Base-by-base conservation (phyloP, 2,329 filamentous ascomycete species). In the Aspergillus sp. region DNA sequence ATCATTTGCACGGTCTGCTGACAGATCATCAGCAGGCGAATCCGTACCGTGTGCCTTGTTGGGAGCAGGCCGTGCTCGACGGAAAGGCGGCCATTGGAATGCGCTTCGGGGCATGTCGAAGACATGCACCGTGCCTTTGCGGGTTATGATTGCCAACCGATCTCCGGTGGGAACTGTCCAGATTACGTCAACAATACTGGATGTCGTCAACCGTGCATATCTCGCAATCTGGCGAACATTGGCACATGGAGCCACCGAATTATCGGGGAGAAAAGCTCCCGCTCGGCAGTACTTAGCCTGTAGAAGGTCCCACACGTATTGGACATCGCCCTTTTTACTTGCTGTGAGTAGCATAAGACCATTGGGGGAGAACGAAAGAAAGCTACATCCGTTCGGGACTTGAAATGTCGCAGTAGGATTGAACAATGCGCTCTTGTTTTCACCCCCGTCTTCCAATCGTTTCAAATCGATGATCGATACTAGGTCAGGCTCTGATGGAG, bases 121-220 rank as follows among this genome's bases (percentile, higher is more conserved):
- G 39, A 97, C 79, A 68, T 98, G 93, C 7, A 96, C 83, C 6
- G 93, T 98, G n/a, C 91, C 89, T 56, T 90, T 86, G 59, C 94
- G 88, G 0, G 93, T 97, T 28, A 96, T 82, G 70, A 98, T 83
- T 1, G 90, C 91, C 35, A 94, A 72, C 48, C 86, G 83, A 61
- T 94, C 87, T 26, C 87, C 88, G 47, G 83, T 83, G 3, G 87
- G 87, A 46, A 80, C 78, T 1, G 85, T 85, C 93, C 93, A 98
- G 3, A 83, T 81, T 38, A 95, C 86, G 60, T 96, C 91, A 26
- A 96, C 80, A 46, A 97, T 88, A 45, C 87, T 86, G 3, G 93
- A 88, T 42, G 91, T 85, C 2, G 91, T 97, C 79, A 96, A 85
- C 36, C 93, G 83, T 19, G 88, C 87, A 61, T 94, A 96, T 50